Percentiles rank a stretch among this genome's conserved stretches.
phyloP scores from a whole-genome alignment of 73 alveolate species.

The Tetrahymena malaccensis region DNA sequence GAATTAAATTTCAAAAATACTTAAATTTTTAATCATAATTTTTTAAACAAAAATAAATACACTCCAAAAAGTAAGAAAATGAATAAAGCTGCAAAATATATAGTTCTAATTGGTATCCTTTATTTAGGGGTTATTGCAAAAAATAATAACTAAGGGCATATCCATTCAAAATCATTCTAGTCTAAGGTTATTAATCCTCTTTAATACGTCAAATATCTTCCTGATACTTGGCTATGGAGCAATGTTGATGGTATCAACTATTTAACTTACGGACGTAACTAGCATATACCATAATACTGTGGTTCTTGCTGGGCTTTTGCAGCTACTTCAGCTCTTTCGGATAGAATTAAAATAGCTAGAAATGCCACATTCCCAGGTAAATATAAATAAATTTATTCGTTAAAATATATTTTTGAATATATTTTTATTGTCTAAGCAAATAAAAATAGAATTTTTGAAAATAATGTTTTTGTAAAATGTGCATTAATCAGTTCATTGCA shows the following conservation, averaged over 20 bases:
- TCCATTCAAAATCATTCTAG: not conserved
- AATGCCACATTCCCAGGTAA: slow-evolving; percentile 74
- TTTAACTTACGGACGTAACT: slow-evolving; percentile 51
- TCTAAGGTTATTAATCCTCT: not conserved
- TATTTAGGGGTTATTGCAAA: not conserved
- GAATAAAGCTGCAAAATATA: not conserved
- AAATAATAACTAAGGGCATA: not conserved
- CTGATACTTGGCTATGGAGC: slow-evolving; percentile 62
- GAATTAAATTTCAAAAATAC: too few species aligned
- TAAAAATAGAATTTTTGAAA: too few species aligned
- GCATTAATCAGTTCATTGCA: too few species aligned
- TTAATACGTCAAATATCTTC: not conserved
- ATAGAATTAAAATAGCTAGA: slow-evolving; percentile 67
- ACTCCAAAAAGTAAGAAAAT: not conserved
- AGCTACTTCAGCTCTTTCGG: slow-evolving; percentile 66
- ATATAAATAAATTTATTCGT: too few species aligned
- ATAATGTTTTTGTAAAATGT: too few species aligned
- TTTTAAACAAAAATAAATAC: not conserved
- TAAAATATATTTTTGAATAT: too few species aligned
- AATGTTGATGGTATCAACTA: slow-evolving; percentile 72
- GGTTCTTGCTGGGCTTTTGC: slow-evolving; percentile 91
- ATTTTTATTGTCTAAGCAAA: too few species aligned
- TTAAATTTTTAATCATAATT: not conserved
- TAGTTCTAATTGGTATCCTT: not conserved
- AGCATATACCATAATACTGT: slow-evolving; percentile 72